phyloP scores from a whole-genome alignment of 371 early-diverging fungal species.

The Mucor sp. region DNA sequence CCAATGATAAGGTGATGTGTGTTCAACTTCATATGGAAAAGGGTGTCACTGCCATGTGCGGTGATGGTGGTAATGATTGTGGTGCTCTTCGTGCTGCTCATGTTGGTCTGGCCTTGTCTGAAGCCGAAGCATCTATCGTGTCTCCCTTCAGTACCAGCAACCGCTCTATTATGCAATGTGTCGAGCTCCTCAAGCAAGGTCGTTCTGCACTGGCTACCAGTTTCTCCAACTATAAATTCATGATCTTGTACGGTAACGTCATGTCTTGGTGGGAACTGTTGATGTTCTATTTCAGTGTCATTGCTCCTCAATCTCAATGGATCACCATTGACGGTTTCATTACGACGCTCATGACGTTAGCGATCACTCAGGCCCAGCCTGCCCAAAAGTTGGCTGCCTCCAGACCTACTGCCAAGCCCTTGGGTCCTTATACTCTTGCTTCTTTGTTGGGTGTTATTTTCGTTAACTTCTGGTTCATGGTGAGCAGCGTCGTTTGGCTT shows the following conservation, averaged over 20 bases:
- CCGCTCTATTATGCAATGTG: conserved; percentile 70
- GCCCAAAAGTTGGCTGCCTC: conserved; percentile 55
- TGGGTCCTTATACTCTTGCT: conserved; percentile 71
- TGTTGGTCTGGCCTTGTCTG: conserved; percentile 87
- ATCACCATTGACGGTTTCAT: conserved; percentile 58
- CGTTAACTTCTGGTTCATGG: conserved; percentile 66
- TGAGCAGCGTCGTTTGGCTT: conserved; percentile 48
- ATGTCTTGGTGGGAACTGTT: conserved; percentile 71
- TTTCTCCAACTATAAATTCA: conserved; percentile 78
- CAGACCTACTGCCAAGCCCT: conserved; percentile 79
- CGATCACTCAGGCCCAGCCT: conserved; percentile 71
- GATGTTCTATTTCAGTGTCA: conserved; percentile 72
- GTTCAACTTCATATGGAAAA: conserved; percentile 76
- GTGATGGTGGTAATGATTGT: conserved; percentile 97
- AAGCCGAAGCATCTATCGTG: conserved; percentile 79
- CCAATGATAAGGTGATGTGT: conserved; percentile 72
- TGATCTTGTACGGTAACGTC: conserved; percentile 78
- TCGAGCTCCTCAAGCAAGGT: conserved; percentile 73
- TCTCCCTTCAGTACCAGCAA: conserved; percentile 77
- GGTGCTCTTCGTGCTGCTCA: conserved; percentile 92
- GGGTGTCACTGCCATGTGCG: conserved; percentile 86
- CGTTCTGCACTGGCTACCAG: conserved; percentile 77
- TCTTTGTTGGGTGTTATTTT: conserved; percentile 71
- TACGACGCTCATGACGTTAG: conserved; percentile 67
- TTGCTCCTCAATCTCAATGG: conserved; percentile 70